A percentile compares a stretch with the other conserved stretches of the same genome.
These are phyloP conservation scores for Aspergillus puulaauensis DNA, from an alignment of 2,329 filamentous ascomycete species.

Conservation along the genomic window DNA sequence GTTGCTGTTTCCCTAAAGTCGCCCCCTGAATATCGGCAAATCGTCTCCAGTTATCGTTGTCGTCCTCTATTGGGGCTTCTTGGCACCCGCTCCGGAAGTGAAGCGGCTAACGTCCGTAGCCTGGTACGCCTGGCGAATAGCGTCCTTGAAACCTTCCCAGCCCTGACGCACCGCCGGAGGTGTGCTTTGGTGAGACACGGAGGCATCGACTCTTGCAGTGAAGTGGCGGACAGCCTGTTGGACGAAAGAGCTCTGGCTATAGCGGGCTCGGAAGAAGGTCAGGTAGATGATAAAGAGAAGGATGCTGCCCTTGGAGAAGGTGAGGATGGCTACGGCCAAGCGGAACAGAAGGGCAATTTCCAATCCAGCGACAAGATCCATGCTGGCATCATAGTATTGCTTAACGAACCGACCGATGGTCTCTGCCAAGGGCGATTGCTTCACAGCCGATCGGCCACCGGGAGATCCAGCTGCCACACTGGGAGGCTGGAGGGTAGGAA, in stretches of 20 bases:
- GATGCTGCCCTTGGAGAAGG: slow-evolving; percentile 91
- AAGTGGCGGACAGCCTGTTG: slow-evolving; percentile 74
- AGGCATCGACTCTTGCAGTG: slow-evolving; percentile 73
- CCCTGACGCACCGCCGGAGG: slow-evolving; percentile 75
- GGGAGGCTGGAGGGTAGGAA: slow-evolving; percentile 78
- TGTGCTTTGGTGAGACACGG: slow-evolving; percentile 81
- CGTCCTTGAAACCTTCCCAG: slow-evolving; percentile 77
- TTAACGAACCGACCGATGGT: slow-evolving; percentile 92
- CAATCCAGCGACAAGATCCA: slow-evolving; percentile 85
- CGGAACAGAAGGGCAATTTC: slow-evolving; percentile 88
- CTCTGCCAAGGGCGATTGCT: slow-evolving; percentile 68
- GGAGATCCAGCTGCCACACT: slow-evolving; percentile 54
- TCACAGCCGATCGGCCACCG: slow-evolving; percentile 49
- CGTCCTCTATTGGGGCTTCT: slow-evolving; percentile 49
- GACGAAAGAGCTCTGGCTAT: slow-evolving; percentile 88
- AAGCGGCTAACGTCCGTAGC: slow-evolving; percentile 77
- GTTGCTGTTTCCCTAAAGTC: not conserved
- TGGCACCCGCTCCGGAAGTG: slow-evolving; percentile 51
- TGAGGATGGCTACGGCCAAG: slow-evolving; percentile 73
- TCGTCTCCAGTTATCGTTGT: not conserved
- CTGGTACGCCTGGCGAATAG: slow-evolving; percentile 71
- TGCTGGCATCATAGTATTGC: slow-evolving; percentile 94
- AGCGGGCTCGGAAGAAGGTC: slow-evolving; percentile 86
- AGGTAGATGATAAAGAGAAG: slow-evolving; percentile 84
- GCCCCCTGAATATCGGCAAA: slow-evolving; percentile 1